Conservation (phyloP, 345 rosid genomes). For the Lepidium aucheri region DNA sequence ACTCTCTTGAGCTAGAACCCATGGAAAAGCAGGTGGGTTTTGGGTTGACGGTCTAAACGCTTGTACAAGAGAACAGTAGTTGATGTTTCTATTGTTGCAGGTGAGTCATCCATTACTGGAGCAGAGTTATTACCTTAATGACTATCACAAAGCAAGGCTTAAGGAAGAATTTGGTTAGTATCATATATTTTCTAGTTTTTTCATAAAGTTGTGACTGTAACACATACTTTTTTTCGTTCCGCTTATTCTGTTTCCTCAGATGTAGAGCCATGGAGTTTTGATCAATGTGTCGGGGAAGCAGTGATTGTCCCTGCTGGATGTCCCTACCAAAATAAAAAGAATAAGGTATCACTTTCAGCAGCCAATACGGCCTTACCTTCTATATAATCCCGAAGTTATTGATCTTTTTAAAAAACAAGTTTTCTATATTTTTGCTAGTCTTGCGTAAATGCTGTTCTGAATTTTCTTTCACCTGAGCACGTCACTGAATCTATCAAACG, state of each 20-base stretch:
- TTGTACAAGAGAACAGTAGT: background rate
- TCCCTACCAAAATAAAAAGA: constrained; percentile 80
- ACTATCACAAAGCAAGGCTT: constrained; percentile 65
- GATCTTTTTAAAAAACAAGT: background rate
- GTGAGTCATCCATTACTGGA: constrained; percentile 75
- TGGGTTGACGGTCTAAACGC: background rate
- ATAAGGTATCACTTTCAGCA: constrained; percentile 42
- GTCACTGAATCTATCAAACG: constrained; percentile 50
- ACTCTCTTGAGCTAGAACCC: constrained; percentile 47
- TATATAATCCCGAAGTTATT: background rate
- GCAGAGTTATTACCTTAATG: constrained; percentile 74
- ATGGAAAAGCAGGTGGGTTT: constrained; percentile 47
- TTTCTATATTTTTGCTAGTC: constrained; percentile 42
- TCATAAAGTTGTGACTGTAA: background rate
- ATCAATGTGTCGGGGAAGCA: constrained; percentile 95
- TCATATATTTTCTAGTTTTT: background rate
- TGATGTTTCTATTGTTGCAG: constrained; percentile 34
- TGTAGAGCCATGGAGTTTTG: constrained; percentile 89
- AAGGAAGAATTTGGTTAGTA: constrained; percentile 80
- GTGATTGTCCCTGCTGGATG: constrained; percentile 90
- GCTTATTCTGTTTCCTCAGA: constrained; percentile 34
- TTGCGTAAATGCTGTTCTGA: constrained; percentile 79
- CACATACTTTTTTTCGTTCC: background rate
- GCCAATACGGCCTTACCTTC: background rate
- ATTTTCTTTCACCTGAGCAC: constrained; percentile 84